phyloP scores from a whole-genome alignment of 352 stramenopile species.

The Phytopythium helicoides region DNA sequence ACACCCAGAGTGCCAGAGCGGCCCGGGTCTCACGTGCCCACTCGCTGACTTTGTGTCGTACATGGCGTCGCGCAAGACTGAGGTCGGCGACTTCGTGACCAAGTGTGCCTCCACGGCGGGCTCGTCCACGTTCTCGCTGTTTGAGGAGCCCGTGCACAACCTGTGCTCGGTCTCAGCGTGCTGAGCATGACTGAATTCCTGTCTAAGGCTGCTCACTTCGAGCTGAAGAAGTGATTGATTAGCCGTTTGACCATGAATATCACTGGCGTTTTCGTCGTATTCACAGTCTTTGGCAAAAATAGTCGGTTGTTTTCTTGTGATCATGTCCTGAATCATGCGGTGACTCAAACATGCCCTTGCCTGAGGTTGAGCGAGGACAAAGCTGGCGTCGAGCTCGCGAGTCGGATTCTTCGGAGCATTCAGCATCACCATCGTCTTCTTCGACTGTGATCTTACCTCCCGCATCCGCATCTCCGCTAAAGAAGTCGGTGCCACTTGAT shows the following conservation, averaged over 20 bases:
- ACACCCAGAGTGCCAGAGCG: constrained; percentile 37
- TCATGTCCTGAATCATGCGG: too few relatives aligned
- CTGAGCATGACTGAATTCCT: too few relatives aligned
- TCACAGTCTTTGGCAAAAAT: too few relatives aligned
- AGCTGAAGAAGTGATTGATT: not conserved
- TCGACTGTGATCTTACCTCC: not conserved
- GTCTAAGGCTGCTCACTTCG: too few relatives aligned
- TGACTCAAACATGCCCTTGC: too few relatives aligned
- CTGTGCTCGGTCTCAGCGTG: constrained; percentile 25
- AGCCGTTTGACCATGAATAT: not conserved
- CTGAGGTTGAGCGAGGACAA: too few relatives aligned
- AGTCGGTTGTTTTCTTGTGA: too few relatives aligned
- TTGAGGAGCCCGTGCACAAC: constrained; percentile 43
- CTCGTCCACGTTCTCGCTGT: constrained; percentile 36
- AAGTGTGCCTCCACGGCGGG: constrained; percentile 31
- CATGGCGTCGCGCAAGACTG: constrained; percentile 28
- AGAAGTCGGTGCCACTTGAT: constrained; percentile 1
- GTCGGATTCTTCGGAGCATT: too few relatives aligned
- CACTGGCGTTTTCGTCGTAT: too few relatives aligned
- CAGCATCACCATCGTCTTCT: too few relatives aligned
- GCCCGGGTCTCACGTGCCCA: constrained; percentile 45
- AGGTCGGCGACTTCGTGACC: constrained; percentile 46
- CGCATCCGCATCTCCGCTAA: not conserved
- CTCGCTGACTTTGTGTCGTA: constrained; percentile 36
- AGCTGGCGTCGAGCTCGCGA: too few relatives aligned